Evolutionary conservation across 768 basidiomycete species (phyloP), one percentile per base, ranked within the genome.

Genomic region (Mycena latifolia): DNA sequence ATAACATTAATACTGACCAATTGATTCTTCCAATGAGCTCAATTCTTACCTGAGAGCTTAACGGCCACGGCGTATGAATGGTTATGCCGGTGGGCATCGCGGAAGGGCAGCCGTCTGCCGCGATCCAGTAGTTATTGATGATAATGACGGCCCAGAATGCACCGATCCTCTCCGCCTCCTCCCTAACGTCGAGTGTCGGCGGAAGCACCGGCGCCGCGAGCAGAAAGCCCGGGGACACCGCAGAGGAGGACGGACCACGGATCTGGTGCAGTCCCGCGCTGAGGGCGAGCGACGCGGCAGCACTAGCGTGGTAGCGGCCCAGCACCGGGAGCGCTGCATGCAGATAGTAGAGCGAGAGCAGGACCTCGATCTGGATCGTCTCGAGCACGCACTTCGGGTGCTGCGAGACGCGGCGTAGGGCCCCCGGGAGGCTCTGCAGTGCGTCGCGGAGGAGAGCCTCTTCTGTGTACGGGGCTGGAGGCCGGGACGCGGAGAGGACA

Each of bases 261-360:
- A 45, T 22, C 15, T 22, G 29, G 10, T 64, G 46, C n/a, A 64
- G 55, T 0, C 50, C 48, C 1, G 54, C 63, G 9, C 37, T 35
- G 7, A 57, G 14, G 7, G 63, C 63, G 20, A 64, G n/a, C 10
- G 85, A 79, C 2, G 83, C 81, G 0, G 86, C 86, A 0, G 86
- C 81, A 20, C 81, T 81, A 0, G 81, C 79, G 69, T 88, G 83
- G 65, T 84, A 84, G 60, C 81, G 80, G n/a, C 86, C 86, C 66
- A 87, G 87, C 28, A 84, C 72, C 0, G 82, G 73, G 39, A 83
- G 77, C 20, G 85, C 87, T 52, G 81, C 83, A 4, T 82, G 79
- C 24, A 88, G 69, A 69, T 83, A 86, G 69, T 87, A 88, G 28
- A 84, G 52, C 5, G 87, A 82, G 18, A 88, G 70, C 10, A 88